Conservation (phyloP, 129 eudicot genomes). For the Rutidosis leptorrhynchoides region DNA sequence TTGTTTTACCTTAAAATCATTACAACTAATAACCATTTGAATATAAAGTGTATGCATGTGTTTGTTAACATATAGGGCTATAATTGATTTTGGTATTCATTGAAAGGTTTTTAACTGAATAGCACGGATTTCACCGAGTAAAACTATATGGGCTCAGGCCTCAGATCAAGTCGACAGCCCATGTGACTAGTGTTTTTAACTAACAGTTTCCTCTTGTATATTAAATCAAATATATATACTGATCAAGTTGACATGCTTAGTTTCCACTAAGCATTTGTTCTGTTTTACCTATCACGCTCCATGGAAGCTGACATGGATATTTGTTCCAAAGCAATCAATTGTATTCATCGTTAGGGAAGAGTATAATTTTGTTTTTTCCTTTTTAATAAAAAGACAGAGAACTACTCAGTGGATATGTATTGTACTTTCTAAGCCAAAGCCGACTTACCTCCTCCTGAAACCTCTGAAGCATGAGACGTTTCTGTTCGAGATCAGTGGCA, state of each 20-base stretch:
- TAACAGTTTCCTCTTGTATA: not conserved
- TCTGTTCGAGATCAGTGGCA: constrained; percentile 81
- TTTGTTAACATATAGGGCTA: not conserved
- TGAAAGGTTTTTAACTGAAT: not conserved
- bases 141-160: constrained; percentile 8
- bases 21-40: not conserved
- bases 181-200: not conserved
- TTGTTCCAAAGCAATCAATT: not conserved
- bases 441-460: constrained; percentile 82
- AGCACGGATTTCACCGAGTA: not conserved
- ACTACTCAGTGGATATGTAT: not conserved
- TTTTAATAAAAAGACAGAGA: too few species aligned
- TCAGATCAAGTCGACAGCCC: not conserved
- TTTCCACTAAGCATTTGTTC: not conserved
- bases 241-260: not conserved
- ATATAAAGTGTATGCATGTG: not conserved
- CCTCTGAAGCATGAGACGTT: constrained; percentile 95
- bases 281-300: constrained; percentile 10
- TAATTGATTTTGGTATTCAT: not conserved
- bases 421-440: not conserved
- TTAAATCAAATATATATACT: too few species aligned
- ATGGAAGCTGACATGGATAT: not conserved
- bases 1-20: not conserved
- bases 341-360: not conserved
- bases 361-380: not conserved